Evolutionary conservation across 2,329 filamentous ascomycete species (phyloP).

Genomic region (Cytospora leucostoma): DNA sequence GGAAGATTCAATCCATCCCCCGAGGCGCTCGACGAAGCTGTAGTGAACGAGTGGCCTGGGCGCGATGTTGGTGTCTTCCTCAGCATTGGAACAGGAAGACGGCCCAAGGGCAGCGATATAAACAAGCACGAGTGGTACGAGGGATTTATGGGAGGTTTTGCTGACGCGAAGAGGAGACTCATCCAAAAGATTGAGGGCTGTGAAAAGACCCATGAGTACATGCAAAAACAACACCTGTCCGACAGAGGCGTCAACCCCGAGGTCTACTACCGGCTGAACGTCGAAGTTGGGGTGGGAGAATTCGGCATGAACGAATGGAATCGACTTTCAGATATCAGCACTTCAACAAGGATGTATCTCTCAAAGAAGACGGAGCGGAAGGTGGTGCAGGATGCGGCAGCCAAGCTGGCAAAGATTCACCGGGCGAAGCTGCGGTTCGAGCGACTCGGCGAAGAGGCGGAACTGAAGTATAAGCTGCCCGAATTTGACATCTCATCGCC

Average conservation of each 20-base stretch:
- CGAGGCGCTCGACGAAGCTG: slow-evolving; percentile 83
- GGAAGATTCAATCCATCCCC: slow-evolving; percentile 92
- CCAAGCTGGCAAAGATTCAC: slow-evolving; percentile 81
- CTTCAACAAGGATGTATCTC: slow-evolving; percentile 83
- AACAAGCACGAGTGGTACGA: slow-evolving; percentile 88
- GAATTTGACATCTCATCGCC: slow-evolving; percentile 45
- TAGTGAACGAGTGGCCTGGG: slow-evolving; percentile 92
- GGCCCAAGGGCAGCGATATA: slow-evolving; percentile 65
- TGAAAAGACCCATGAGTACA: slow-evolving; percentile 83
- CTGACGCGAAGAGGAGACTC: slow-evolving; percentile 80
- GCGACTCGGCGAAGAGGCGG: slow-evolving; percentile 45
- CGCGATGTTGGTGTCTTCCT: slow-evolving; percentile 90
- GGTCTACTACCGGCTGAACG: slow-evolving; percentile 95
- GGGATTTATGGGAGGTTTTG: slow-evolving; percentile 87
- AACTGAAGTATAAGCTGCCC: slow-evolving; percentile 45
- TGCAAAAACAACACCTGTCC: slow-evolving; percentile 76
- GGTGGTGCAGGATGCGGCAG: slow-evolving; percentile 74
- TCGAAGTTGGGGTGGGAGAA: slow-evolving; percentile 92
- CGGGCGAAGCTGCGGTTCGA: slow-evolving; percentile 72
- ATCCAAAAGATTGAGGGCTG: slow-evolving; percentile 95
- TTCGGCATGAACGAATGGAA: slow-evolving; percentile 99
- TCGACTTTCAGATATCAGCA: slow-evolving; percentile 91
- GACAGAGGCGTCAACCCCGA: slow-evolving; percentile 81
- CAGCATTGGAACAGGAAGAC: slow-evolving; percentile 90
- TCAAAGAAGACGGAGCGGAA: slow-evolving; percentile 70